Evolutionary conservation across 1,284 basidiomycete species (phyloP).

Genomic region (Rugosomyces carneus): DNA sequence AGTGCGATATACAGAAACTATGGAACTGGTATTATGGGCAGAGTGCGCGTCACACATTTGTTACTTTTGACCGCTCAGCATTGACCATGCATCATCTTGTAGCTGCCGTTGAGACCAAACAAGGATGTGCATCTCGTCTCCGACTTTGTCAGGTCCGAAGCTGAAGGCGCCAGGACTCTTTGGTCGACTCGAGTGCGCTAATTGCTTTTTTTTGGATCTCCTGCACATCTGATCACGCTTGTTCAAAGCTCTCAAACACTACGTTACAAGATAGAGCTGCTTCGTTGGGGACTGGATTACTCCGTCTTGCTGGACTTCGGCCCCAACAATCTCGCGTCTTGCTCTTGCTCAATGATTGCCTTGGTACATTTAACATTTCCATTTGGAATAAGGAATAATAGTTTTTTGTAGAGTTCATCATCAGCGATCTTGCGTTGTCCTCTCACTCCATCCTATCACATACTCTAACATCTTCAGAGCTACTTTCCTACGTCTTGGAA

Average conservation of each 20-base stretch:
- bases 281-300: conserved; percentile 63
- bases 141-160: conserved; percentile 60
- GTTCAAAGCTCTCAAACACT: conserved; percentile 58
- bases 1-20: conserved; percentile 81
- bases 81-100: conserved; percentile 4
- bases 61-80: neutral
- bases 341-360: conserved; percentile 65
- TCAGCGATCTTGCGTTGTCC: conserved; percentile 70
- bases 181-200: conserved; percentile 65
- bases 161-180: conserved; percentile 61
- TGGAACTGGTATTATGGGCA: conserved; percentile 69
- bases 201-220: neutral
- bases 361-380: too few species aligned
- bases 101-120: conserved; percentile 68
- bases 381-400: conserved; percentile 1
- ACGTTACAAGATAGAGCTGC: conserved; percentile 58
- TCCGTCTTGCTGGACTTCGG: conserved; percentile 50
- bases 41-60: conserved; percentile 34
- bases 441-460: conserved; percentile 65
- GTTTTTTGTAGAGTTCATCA: conserved; percentile 55
- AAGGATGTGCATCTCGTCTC: conserved; percentile 63
- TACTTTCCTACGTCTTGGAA: conserved; percentile 59
- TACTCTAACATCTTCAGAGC: conserved; percentile 51
- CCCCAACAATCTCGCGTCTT: conserved; percentile 63
- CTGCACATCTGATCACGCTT: conserved; percentile 2